Conservation (phyloP, 805 yeast genomes). For the Komagataella pastoris region DNA sequence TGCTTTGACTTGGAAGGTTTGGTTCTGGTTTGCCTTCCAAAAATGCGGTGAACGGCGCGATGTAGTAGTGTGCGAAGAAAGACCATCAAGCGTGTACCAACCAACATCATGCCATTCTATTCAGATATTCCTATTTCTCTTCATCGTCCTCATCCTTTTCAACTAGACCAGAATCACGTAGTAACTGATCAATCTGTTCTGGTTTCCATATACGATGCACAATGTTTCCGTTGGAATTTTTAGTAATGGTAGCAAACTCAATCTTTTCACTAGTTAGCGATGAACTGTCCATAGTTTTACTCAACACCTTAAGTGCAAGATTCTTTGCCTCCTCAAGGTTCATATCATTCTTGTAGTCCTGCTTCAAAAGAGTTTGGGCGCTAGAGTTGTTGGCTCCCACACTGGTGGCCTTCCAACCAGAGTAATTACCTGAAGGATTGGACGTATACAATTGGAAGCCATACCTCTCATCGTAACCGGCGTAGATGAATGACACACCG, state of each 20-base stretch:
- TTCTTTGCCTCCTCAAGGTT: slow-evolving; percentile 65
- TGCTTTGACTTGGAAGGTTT: neutral
- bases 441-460: slow-evolving; percentile 90
- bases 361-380: slow-evolving; percentile 90
- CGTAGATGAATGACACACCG: slow-evolving; percentile 93
- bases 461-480: slow-evolving; percentile 85
- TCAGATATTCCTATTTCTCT: slow-evolving; percentile 6
- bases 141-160: slow-evolving; percentile 39
- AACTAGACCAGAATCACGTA: slow-evolving; percentile 61
- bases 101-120: neutral
- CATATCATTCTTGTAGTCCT: slow-evolving; percentile 82
- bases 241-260: slow-evolving; percentile 76
- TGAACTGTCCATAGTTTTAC: slow-evolving; percentile 88
- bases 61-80: neutral
- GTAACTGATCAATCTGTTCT: slow-evolving; percentile 56
- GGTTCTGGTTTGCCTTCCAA: neutral
- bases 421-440: slow-evolving; percentile 94
- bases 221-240: slow-evolving; percentile 33
- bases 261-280: slow-evolving; percentile 79
- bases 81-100: neutral
- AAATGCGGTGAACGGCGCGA: neutral
- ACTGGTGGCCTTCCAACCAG: slow-evolving; percentile 97
- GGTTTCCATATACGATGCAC: slow-evolving; percentile 71
- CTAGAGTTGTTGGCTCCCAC: slow-evolving; percentile 95
- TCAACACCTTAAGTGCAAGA: slow-evolving; percentile 79